Base-by-base conservation (phyloP, 495 filamentous ascomycete species). In the Neurospora sp. region DNA sequence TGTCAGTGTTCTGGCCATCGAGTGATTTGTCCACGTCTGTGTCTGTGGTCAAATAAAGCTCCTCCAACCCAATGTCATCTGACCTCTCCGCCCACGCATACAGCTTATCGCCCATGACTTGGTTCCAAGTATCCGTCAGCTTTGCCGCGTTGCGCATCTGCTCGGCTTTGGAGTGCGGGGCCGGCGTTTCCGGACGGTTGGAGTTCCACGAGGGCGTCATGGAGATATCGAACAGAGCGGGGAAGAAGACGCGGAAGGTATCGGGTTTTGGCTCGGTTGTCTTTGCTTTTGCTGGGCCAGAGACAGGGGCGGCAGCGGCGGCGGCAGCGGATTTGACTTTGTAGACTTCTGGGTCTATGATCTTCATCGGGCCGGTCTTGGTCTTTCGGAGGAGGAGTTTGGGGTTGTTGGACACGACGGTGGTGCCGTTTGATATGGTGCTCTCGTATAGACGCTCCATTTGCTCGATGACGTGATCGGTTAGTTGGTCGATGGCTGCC, bases 191-290 rank as follows among this genome's bases (percentile, higher is more conserved):
- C 1, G 77, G 78, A 4, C 82, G 78, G 2, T 46, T 41, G 12
- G 20, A 76, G 2, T 72, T 62, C 81, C 85, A 87, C 1, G 83
- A 84, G 0, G 85, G 84, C 0, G 81, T 76, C 16, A 87, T 71
- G 4, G 83, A 82, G 6, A 83, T 81, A 71, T 86, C 85, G 66
- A 87, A 82, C 5, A 84, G 74, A n/a, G 73, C 76, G 0, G 84
- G 83, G 40, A 87, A 74, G 16, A 86, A 76, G 72, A 86, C 73
- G 5, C 80, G 79, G 72, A 87, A 87, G 38, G 70, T 73, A 2
- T 46, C 72, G 12, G 27, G 35, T 5, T 42, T 35, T 6, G 69
- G 54, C 6, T 39, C 14, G 54, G 42, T 10, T 18, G 41, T 31
- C 18, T 41, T 62, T 16, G n/a, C 1, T 39, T 23, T 9, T 14